A percentile compares a stretch with the other conserved stretches of the same genome.
Evolutionary conservation across 352 stramenopile species (phyloP).

Genomic region (Halophytophthora polymorphica): DNA sequence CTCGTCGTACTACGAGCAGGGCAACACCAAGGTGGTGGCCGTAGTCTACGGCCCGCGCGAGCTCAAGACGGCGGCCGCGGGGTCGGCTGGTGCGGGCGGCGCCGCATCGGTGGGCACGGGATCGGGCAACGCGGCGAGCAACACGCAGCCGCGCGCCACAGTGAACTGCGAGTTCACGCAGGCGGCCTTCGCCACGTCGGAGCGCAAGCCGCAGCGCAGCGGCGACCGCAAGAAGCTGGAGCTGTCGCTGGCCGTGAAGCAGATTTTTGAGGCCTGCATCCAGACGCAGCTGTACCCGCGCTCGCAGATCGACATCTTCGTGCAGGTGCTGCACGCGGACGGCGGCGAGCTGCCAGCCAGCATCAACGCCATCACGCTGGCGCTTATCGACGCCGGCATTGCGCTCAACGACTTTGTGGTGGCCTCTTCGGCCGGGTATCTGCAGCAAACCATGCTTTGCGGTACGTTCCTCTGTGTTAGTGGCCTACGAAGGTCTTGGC

Average conservation of each 20-base stretch:
- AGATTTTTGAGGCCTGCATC: slow-evolving; percentile 90
- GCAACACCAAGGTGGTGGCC: slow-evolving; percentile 88
- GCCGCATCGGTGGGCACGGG: slow-evolving; percentile 47
- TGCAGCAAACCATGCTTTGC: slow-evolving; percentile 88
- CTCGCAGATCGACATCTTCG: slow-evolving; percentile 92
- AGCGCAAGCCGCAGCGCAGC: slow-evolving; percentile 74
- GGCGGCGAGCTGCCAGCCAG: slow-evolving; percentile 83
- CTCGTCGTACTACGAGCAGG: slow-evolving; percentile 86
- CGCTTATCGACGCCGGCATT: slow-evolving; percentile 90
- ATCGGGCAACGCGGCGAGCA: slow-evolving; percentile 57
- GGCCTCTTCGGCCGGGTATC: slow-evolving; percentile 83
- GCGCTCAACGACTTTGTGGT: slow-evolving; percentile 91
- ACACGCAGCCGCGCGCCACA: slow-evolving; percentile 63
- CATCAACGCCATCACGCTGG: slow-evolving; percentile 90
- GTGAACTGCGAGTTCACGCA: slow-evolving; percentile 88
- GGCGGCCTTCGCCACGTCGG: slow-evolving; percentile 83
- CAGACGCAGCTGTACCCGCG: slow-evolving; percentile 89
- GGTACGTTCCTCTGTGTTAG: slow-evolving; percentile 30
- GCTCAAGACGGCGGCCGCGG: slow-evolving; percentile 42
- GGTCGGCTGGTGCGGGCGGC: slow-evolving; percentile 26
- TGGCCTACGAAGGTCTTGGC: neutral
- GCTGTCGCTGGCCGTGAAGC: slow-evolving; percentile 86
- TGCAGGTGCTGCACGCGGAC: slow-evolving; percentile 90
- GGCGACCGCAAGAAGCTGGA: slow-evolving; percentile 88
- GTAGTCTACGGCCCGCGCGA: slow-evolving; percentile 87